A percentile compares a stretch with the other conserved stretches of the same genome.
Conservation (phyloP, 768 basidiomycete genomes). For the Pleurotus cornucopiae region DNA sequence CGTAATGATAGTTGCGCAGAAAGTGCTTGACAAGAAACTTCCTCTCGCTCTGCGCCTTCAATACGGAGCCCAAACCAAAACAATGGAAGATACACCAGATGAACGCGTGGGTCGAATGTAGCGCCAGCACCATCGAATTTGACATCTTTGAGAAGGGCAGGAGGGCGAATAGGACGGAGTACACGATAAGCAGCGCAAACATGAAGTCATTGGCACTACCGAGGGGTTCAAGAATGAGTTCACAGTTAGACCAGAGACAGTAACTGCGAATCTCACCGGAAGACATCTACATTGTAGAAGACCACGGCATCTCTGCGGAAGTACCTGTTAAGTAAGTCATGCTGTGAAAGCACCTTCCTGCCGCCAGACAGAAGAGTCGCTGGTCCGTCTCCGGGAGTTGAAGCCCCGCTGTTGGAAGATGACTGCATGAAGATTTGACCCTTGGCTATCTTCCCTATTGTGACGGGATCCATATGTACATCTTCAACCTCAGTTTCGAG, state of each 20-base stretch:
- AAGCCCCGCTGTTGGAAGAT: not conserved
- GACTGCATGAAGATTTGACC: constrained; percentile 3
- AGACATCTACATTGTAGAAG: constrained; percentile 75
- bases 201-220: constrained; percentile 79
- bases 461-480: not conserved
- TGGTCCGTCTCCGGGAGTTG: not conserved
- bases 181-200: constrained; percentile 69
- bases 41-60: constrained; percentile 78
- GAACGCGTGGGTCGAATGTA: constrained; percentile 82
- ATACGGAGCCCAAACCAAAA: constrained; percentile 78
- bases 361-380: not conserved
- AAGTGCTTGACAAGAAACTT: constrained; percentile 94
- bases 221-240: constrained; percentile 7
- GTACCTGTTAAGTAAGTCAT: constrained; percentile 86
- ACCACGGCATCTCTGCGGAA: constrained; percentile 86
- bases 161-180: constrained; percentile 55
- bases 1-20: constrained; percentile 91
- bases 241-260: constrained; percentile 15
- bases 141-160: constrained; percentile 48
- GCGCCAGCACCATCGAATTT: constrained; percentile 38
- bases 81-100: constrained; percentile 86
- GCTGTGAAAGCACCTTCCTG: constrained; percentile 50
- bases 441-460: not conserved
- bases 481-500: constrained; percentile 56
- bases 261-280: constrained; percentile 53